Base-by-base conservation (phyloP, 2,329 filamentous ascomycete species). In the Huntiella moniliformis region DNA sequence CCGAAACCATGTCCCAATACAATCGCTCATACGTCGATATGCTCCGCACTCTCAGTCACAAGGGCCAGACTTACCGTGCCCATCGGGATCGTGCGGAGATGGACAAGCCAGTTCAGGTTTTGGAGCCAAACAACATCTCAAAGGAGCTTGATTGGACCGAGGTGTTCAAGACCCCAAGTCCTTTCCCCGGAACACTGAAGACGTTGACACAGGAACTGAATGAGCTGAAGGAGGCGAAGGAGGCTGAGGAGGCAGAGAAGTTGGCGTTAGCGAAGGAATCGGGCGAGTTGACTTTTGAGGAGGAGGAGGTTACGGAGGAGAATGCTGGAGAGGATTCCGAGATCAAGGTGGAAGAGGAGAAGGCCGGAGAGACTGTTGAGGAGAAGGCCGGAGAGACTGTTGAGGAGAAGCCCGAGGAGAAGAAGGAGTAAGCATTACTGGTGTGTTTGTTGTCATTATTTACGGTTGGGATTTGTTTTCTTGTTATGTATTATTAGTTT, bases 11-110 rank as follows among this genome's bases (percentile, higher is more conserved):
- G 8, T 62, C 66, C 11, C 61, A 61, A 3, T 59, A 64, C 11
- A 62, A 61, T 10, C 61, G 42, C 16, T 61, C 1, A 54, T 67
- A 63, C 56, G 74, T 75, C 52, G 51, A 51, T 17, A 63, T 69
- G 59, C 72, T 67, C 53, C 46, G 52, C 13, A 65, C 67, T 22
- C 54, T 58, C 39, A 76, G 68, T 45, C 53, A 64, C 10, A 56
- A 64, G 44, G 84, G 86, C 5, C 67, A 71, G 38, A 50, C 57
- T 42, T 80, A 71, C 60, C 72, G 84, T 49, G 55, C 65, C 45
- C 50, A 61, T 51, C 64, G 78, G 56, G 70, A 76, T 46, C 54
- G 65, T 54, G 55, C 67, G 28, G 72, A 78, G 47, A 59, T 65
- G 48, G 55, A 60, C 39, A 55, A 60, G 16, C 67, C 67, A 1